Conservation (phyloP, 2,329 filamentous ascomycete species). For the Ophiostoma pallidulum region DNA sequence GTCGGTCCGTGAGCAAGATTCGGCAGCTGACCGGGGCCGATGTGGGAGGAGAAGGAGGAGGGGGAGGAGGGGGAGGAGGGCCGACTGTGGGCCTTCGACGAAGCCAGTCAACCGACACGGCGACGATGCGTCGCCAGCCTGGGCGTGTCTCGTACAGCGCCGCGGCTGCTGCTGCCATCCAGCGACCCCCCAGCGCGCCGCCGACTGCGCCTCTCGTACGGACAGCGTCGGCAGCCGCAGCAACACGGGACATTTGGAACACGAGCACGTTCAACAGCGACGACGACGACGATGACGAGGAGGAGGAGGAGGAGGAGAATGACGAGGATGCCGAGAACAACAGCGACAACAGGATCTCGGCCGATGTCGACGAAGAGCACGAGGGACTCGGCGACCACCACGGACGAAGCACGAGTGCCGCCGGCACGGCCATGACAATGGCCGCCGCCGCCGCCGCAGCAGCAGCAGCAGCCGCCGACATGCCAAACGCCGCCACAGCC, state of each 20-base stretch:
- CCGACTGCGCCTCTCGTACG: neutral
- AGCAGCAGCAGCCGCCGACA: neutral
- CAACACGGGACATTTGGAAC: conserved; percentile 8
- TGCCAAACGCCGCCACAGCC: neutral
- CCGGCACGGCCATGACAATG: neutral
- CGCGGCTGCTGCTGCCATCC: too few relatives aligned
- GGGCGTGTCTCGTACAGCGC: too few relatives aligned
- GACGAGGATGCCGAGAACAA: too few relatives aligned
- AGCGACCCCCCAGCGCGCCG: too few relatives aligned
- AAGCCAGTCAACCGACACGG: conserved; percentile 2
- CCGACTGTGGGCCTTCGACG: neutral
- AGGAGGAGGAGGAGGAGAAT: neutral
- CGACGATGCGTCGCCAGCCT: too few relatives aligned
- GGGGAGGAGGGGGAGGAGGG: neutral
- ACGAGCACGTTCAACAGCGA: conserved; percentile 13
- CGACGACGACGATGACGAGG: conserved; percentile 8
- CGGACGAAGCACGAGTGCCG: neutral
- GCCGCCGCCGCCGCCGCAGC: neutral
- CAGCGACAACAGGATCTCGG: conserved; percentile 13
- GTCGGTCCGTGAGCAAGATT: conserved; percentile 14
- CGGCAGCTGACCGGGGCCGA: conserved; percentile 14
- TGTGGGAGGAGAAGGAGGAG: neutral
- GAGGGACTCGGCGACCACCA: neutral
- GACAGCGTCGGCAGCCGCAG: neutral
- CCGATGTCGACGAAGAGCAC: conserved; percentile 11